phyloP scores from a whole-genome alignment of 352 stramenopile species.

The Phytopythium delawarense region DNA sequence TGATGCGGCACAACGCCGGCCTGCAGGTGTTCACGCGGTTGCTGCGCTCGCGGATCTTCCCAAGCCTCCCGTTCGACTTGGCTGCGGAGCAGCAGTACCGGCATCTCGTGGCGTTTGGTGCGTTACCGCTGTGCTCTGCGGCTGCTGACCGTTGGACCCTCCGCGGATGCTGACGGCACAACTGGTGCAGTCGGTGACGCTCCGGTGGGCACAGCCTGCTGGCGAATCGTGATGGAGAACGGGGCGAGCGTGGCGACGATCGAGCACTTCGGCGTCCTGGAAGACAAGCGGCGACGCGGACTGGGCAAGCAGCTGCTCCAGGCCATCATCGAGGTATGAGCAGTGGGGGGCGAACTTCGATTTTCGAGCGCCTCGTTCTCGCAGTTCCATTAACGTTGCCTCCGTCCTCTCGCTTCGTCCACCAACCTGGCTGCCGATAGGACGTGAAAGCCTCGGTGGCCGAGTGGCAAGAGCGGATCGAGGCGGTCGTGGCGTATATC shows the following conservation, averaged over 20 bases:
- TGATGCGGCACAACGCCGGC: slow-evolving; percentile 20
- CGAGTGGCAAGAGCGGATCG: slow-evolving; percentile 22
- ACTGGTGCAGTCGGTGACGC: slow-evolving; percentile 53
- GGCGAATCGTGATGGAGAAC: slow-evolving; percentile 35
- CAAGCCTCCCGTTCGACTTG: slow-evolving; percentile 18
- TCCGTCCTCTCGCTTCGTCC: neutral
- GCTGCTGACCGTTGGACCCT: neutral
- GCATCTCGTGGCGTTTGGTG: slow-evolving; percentile 67
- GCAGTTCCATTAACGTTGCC: neutral
- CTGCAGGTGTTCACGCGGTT: slow-evolving; percentile 55
- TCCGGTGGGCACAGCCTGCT: slow-evolving; percentile 55
- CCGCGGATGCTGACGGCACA: neutral
- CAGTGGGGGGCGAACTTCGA: neutral
- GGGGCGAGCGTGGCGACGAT: slow-evolving; percentile 41
- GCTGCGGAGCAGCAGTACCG: slow-evolving; percentile 32
- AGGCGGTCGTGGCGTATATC: slow-evolving; percentile 37
- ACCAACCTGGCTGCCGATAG: slow-evolving; percentile 10
- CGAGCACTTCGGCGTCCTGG: slow-evolving; percentile 55
- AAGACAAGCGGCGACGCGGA: slow-evolving; percentile 44
- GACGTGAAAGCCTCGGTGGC: slow-evolving; percentile 42
- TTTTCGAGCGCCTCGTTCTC: slow-evolving; percentile 4
- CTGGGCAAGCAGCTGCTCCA: slow-evolving; percentile 49
- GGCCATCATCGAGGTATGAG: slow-evolving; percentile 41
- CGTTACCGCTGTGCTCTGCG: slow-evolving; percentile 10
- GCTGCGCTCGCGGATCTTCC: slow-evolving; percentile 45